Conservation (phyloP, 768 basidiomycete species). For the Hericium alpestre region DNA sequence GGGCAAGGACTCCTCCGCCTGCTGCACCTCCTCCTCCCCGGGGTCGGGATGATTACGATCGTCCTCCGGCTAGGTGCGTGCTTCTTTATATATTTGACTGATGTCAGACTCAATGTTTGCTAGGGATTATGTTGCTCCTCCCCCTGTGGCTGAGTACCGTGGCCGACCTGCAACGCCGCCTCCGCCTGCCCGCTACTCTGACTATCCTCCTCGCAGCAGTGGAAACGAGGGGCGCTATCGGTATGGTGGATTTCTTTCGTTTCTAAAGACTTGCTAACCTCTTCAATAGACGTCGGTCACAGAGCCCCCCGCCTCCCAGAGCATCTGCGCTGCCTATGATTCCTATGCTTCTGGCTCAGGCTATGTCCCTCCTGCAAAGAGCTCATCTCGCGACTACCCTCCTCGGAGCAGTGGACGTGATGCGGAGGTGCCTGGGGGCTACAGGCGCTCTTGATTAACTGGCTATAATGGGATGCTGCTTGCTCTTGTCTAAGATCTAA, state of each 20-base stretch:
- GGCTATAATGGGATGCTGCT: not conserved
- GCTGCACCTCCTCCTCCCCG: constrained; percentile 5
- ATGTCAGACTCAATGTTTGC: not conserved
- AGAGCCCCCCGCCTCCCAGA: constrained; percentile 13
- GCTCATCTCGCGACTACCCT: constrained; percentile 14
- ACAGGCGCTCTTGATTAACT: not conserved
- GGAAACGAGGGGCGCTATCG: constrained; percentile 8
- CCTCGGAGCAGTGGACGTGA: constrained; percentile 11
- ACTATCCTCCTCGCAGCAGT: constrained; percentile 16
- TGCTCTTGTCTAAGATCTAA: not conserved
- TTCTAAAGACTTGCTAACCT: not conserved
- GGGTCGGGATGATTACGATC: constrained; percentile 24
- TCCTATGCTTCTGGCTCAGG: constrained; percentile 12
- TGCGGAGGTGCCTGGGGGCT: not conserved
- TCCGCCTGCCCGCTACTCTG: constrained; percentile 14
- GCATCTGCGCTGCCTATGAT: constrained; percentile 12
- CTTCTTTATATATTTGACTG: not conserved
- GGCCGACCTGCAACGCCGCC: constrained; percentile 17
- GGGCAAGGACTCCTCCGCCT: constrained; percentile 17
- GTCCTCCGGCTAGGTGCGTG: constrained; percentile 7
- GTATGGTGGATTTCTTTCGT: constrained; percentile 1
- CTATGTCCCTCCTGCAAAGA: constrained; percentile 12
- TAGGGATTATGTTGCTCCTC: not conserved
- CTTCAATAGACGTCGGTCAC: constrained; percentile 13
- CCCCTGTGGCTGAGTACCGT: constrained; percentile 12